Conservation (phyloP, 192 early-diverging fungal genomes). For the Cladochytrium replicatum region DNA sequence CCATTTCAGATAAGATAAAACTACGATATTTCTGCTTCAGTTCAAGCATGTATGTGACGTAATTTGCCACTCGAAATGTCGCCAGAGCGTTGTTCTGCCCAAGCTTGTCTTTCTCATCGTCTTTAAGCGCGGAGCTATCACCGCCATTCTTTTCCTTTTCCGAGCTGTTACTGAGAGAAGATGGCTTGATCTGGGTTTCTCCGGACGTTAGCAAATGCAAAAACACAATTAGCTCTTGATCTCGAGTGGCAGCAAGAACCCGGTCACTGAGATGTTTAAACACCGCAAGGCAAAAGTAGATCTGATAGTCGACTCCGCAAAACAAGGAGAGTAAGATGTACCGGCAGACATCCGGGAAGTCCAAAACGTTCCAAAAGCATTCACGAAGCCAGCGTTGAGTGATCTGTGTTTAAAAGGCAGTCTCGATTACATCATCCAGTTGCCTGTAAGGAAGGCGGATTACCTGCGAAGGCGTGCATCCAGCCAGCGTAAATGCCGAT, state of each 20-base stretch:
- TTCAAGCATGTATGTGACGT: conserved; percentile 26
- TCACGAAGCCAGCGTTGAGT: conserved; percentile 38
- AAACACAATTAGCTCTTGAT: conserved; percentile 27
- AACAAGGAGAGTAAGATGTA: conserved; percentile 17
- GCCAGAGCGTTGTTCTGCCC: neutral
- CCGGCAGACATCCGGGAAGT: conserved; percentile 27
- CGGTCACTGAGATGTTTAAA: conserved; percentile 18
- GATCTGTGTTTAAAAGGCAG: conserved; percentile 15
- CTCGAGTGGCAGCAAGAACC: conserved; percentile 26
- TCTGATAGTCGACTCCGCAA: conserved; percentile 33
- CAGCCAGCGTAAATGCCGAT: conserved; percentile 37
- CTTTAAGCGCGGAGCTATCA: neutral
- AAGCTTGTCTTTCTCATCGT: neutral
- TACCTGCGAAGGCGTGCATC: conserved; percentile 44
- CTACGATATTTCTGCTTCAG: conserved; percentile 25
- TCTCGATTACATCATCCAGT: neutral
- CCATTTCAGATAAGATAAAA: conserved; percentile 20
- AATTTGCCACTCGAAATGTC: conserved; percentile 12
- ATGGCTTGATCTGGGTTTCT: neutral
- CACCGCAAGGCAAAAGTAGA: conserved; percentile 40
- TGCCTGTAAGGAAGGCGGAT: neutral
- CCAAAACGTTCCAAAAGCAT: conserved; percentile 38
- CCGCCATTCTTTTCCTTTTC: neutral
- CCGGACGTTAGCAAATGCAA: conserved; percentile 6
- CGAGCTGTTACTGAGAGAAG: neutral